These are phyloP conservation scores for Volutella citrinella DNA, from an alignment of 2,329 filamentous ascomycete genomes.

Conservation along the genomic window DNA sequence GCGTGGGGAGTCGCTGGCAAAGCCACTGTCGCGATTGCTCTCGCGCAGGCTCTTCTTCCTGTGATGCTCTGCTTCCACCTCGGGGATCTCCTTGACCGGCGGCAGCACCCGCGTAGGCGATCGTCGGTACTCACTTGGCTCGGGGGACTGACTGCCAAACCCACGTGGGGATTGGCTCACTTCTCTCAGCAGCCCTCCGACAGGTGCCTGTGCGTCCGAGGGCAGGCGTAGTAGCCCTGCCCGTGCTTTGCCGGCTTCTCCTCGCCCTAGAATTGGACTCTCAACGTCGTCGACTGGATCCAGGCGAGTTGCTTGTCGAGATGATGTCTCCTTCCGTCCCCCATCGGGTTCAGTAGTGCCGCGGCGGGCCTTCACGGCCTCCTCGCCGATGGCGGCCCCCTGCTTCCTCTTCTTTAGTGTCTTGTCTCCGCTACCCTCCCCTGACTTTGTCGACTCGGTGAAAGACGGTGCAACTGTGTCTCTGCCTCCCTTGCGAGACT, in stretches of 20 bases:
- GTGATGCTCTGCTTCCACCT: conserved; percentile 29
- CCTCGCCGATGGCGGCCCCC: background rate
- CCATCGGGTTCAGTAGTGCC: no score
- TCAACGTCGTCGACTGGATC: conserved; percentile 32
- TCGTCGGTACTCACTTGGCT: conserved; percentile 41
- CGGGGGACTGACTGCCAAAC: no score
- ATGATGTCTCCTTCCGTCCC: conserved; percentile 20
- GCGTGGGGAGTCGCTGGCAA: conserved; percentile 39
- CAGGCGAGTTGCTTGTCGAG: conserved; percentile 18
- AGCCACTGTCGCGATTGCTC: conserved; percentile 25
- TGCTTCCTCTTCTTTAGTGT: background rate
- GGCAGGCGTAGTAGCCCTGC: conserved; percentile 27
- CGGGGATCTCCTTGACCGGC: conserved; percentile 49
- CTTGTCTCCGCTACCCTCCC: no score
- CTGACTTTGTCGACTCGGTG: no score
- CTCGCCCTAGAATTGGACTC: conserved; percentile 37
- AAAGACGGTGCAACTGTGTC: no score
- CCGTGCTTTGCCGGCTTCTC: conserved; percentile 16
- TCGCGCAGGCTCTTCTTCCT: background rate
- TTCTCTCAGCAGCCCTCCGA: conserved; percentile 30
- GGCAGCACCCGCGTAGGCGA: conserved; percentile 45
- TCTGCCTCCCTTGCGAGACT: no score
- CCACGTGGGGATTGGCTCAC: no score
- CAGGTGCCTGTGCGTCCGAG: conserved; percentile 28
- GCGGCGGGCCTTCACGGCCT: background rate